Evolutionary conservation across 2,329 filamentous ascomycete species (phyloP).

Genomic region (Juglanconis oblonga): DNA sequence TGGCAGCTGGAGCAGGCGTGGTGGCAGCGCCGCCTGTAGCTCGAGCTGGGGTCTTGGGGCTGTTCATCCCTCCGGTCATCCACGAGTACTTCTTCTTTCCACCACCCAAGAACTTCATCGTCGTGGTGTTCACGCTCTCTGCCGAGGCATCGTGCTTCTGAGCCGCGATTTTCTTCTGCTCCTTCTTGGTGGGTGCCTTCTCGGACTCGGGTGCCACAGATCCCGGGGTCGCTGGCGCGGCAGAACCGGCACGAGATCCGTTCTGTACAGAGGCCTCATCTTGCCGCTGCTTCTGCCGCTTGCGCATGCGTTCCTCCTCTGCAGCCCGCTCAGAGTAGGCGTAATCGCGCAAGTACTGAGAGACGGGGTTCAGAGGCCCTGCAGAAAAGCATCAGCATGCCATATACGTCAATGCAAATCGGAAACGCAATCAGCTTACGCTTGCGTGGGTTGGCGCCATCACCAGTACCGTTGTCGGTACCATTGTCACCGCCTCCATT

Average conservation of each 20-base stretch:
- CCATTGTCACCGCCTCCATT: constrained; percentile 35
- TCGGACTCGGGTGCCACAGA: constrained; percentile 60
- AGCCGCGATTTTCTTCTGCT: constrained; percentile 71
- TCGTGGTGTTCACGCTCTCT: constrained; percentile 79
- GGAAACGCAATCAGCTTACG: constrained; percentile 43
- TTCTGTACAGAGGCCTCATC: constrained; percentile 52
- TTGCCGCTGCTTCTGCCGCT: constrained; percentile 58
- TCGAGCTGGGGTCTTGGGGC: constrained; percentile 34
- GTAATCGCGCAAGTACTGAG: constrained; percentile 55
- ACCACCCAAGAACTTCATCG: constrained; percentile 60
- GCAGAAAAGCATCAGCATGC: constrained; percentile 19
- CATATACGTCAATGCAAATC: background rate
- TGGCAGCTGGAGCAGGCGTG: constrained; percentile 14
- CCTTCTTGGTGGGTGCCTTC: constrained; percentile 83
- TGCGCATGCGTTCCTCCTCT: constrained; percentile 70
- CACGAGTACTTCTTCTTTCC: constrained; percentile 69
- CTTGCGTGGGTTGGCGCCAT: constrained; percentile 55
- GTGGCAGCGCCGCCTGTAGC: constrained; percentile 26
- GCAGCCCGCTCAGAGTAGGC: constrained; percentile 65
- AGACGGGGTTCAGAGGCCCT: constrained; percentile 50
- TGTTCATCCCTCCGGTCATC: constrained; percentile 64
- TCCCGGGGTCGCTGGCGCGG: constrained; percentile 59
- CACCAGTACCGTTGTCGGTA: constrained; percentile 48
- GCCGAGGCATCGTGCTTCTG: constrained; percentile 77
- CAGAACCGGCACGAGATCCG: constrained; percentile 52